phyloP scores from a whole-genome alignment of 305 asterid species.

The Rubia balearica region DNA sequence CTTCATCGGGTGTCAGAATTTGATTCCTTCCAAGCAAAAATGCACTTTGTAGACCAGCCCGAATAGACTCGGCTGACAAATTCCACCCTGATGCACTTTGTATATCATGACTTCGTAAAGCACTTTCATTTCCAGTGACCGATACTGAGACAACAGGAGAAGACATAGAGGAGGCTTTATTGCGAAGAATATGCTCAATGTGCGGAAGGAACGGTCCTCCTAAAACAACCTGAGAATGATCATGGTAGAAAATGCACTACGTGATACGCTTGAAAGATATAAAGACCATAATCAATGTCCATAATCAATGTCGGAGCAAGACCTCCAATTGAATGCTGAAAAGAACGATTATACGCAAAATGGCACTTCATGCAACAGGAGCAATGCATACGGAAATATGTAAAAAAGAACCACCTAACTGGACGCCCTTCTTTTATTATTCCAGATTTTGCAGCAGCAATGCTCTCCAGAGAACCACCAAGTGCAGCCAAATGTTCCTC shows the following conservation, averaged over 20 bases:
- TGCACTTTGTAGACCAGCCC: constrained; percentile 66
- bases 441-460: constrained; percentile 88
- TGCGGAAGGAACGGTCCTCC: constrained; percentile 52
- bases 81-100: constrained; percentile 66
- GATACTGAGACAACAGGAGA: constrained; percentile 80
- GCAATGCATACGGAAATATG: constrained; percentile 11
- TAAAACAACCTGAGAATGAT: constrained; percentile 56
- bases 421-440: constrained; percentile 75
- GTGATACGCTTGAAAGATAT: background rate
- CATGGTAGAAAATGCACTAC: too few relatives aligned
- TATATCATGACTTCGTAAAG: constrained; percentile 47
- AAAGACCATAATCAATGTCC: background rate
- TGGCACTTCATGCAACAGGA: background rate
- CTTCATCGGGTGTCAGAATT: constrained; percentile 57
- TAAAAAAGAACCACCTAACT: constrained; percentile 77
- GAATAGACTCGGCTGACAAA: constrained; percentile 54
- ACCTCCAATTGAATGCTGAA: background rate
- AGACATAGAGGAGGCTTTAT: constrained; percentile 54
- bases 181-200: constrained; percentile 58
- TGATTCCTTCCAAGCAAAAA: constrained; percentile 79
- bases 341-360: background rate
- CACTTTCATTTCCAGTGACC: constrained; percentile 68
- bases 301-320: too few relatives aligned
- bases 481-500: constrained; percentile 94
- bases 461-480: constrained; percentile 91